Base-by-base conservation (phyloP, 129 eudicot genomes). In the Dittrichia graveolens region DNA sequence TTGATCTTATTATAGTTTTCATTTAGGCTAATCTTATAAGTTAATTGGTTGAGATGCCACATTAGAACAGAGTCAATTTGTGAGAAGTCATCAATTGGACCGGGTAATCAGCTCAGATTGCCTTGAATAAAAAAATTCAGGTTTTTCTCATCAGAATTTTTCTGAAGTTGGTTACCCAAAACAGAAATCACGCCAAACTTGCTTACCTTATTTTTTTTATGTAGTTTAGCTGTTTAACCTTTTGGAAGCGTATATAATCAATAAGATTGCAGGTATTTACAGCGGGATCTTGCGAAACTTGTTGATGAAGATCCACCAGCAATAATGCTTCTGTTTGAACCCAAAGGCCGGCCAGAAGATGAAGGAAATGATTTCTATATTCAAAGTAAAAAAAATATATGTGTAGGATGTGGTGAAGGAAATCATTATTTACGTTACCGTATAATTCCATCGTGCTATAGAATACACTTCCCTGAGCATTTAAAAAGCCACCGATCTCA, bases 351-450 rank as follows among this genome's bases (percentile, higher is more conserved):
- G 13, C 99, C 99, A 19, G 99, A 94, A 80, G 99, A 90, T 61
- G 99, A 90, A 75, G 99, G 85, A 61, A 94, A 94, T 68, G 97
- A 90, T 73, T 94, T 94, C 64, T 94, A 94, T 63, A 85, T 88
- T 40, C 97, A 94, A 69, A 94, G 94, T 71, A 94, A 94, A 82
- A 90, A 80, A 81, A 94, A 94, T 54, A 94, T 94, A 76, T 90
- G 99, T 79, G 99, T 94, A 49, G 91, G 99, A 10, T 94, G 99
- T 81, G 99, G 99, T 53, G 97, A 94, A 88, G 95, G 86, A 66
- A 90, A 83, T 48, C 99, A 94, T 77, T 94, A 90, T 79, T 78
- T 94, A 67, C 90, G 99, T 3, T 94, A 94, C 69, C 83, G 99
- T 46, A 87, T 94, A 40, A 94, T 94, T 71, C 99, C 99, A 3